Conservation (phyloP, 345 rosid genomes). For the Ceriops decandra region DNA sequence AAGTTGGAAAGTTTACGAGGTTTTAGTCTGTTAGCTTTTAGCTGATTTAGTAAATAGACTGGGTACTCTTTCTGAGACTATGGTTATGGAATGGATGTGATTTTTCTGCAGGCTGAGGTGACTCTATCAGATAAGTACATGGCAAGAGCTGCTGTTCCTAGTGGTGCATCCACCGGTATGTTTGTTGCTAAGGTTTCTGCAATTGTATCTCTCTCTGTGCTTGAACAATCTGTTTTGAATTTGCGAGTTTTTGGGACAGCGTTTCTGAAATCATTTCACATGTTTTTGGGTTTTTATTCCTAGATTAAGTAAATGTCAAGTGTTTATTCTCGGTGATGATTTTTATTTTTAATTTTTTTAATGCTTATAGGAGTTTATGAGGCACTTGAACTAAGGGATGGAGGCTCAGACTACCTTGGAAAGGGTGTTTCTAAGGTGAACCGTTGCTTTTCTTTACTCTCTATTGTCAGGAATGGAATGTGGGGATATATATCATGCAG, state of each 20-base stretch:
- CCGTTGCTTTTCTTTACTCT: not conserved
- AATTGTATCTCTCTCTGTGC: no score
- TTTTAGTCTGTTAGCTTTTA: not conserved
- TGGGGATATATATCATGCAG: not conserved
- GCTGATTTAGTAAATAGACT: not conserved
- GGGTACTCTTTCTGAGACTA: not conserved
- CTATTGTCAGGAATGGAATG: not conserved
- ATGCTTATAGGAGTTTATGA: constrained; percentile 48
- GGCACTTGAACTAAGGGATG: constrained; percentile 64
- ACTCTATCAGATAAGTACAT: constrained; percentile 35
- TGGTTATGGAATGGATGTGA: not conserved
- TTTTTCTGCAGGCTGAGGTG: constrained; percentile 43
- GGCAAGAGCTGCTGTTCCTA: constrained; percentile 68
- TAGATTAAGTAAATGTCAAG: no score
- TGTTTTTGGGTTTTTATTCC: not conserved
- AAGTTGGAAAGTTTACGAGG: not conserved
- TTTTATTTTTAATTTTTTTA: constrained; percentile 3
- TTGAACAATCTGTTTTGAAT: not conserved
- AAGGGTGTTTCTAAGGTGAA: constrained; percentile 65
- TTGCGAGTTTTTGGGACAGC: not conserved
- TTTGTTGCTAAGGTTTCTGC: not conserved
- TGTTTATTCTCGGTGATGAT: not conserved
- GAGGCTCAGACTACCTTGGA: constrained; percentile 65
- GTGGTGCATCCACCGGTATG: constrained; percentile 71
- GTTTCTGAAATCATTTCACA: not conserved